Evolutionary conservation across 2,329 filamentous ascomycete genomes (phyloP), one percentile per base, ranked within the genome.

Genomic region (Phialophora chinensis): DNA sequence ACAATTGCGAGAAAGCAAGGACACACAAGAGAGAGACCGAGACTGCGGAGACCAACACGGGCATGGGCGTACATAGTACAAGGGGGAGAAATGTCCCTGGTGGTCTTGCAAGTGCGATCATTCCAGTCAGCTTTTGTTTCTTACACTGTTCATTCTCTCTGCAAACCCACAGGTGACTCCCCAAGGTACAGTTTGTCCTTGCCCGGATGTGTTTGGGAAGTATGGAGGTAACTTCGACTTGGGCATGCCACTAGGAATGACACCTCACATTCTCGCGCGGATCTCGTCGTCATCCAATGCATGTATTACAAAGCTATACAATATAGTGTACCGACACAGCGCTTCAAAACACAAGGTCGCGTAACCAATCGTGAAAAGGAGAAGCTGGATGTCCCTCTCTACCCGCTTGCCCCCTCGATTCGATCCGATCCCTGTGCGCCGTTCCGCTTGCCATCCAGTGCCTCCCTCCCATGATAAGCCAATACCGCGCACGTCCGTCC

Each of bases 271-370:
- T n/a, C 38, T 44, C 38, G 7, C 2, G 38, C n/a, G 17, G 5
- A 44, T 44, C 14, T 44, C 17, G 17, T 44, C 17, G 17, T 44
- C 38, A 29, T 35, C 57, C 7, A 23, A 49, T 49, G 27, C 57
- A 29, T 50, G 12, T 20, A 50, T 60, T 60, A 59, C 6, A 59
- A 60, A 60, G 17, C 25, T 50, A 50, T 60, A 47, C 27, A 49
- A 50, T 35, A 11, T 33, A n/a, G 42, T 49, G 25, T 47, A 20
- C n/a, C 23, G 29, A 20, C 38, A 3, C 29, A 23, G 49, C 14
- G 27, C n/a, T 52, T 29, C 4, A 23, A 10, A 52, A 52, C 27
- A 60, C 42, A 23, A n/a, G 12, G 29, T 35, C 20, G 42, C 17
- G 7, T n/a, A n/a, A 12, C 17, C 4, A 44, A 44, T 17, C 17